A percentile compares a stretch with the other conserved stretches of the same genome.
Conservation (phyloP, 768 basidiomycete genomes). For the Rubroboletus satanas region DNA sequence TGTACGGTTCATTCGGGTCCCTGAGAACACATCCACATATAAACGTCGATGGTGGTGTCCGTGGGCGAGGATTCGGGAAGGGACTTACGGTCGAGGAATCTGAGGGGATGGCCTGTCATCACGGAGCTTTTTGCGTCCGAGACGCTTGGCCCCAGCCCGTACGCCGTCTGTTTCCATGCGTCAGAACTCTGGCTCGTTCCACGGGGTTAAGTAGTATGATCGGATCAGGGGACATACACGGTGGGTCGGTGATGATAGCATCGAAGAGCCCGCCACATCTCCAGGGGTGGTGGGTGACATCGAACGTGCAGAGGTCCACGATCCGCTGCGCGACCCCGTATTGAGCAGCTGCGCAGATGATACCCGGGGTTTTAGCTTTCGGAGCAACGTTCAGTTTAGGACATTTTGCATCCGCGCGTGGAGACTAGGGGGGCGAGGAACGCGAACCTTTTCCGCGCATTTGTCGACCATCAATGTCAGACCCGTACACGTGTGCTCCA, state of each 20-base stretch:
- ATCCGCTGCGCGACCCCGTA: slow-evolving; percentile 75
- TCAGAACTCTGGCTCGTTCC: neutral
- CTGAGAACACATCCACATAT: slow-evolving; percentile 1
- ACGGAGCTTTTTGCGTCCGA: slow-evolving; percentile 60
- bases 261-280: slow-evolving; percentile 88
- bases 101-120: slow-evolving; percentile 27
- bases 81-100: slow-evolving; percentile 43
- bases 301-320: slow-evolving; percentile 85
- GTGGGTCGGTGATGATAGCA: slow-evolving; percentile 92
- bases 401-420: neutral
- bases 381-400: slow-evolving; percentile 1
- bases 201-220: neutral
- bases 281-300: slow-evolving; percentile 89
- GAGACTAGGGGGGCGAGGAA: neutral
- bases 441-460: slow-evolving; percentile 88
- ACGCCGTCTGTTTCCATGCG: slow-evolving; percentile 70
- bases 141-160: slow-evolving; percentile 78
- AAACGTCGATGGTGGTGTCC: neutral
- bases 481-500: slow-evolving; percentile 83
- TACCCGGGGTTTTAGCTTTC: slow-evolving; percentile 55
- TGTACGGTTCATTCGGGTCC: slow-evolving; percentile 60
- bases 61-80: neutral
- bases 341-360: slow-evolving; percentile 76
- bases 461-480: slow-evolving; percentile 96
- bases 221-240: slow-evolving; percentile 53